phyloP scores from a whole-genome alignment of 768 basidiomycete genomes.

The Rhodotorula diobovata region DNA sequence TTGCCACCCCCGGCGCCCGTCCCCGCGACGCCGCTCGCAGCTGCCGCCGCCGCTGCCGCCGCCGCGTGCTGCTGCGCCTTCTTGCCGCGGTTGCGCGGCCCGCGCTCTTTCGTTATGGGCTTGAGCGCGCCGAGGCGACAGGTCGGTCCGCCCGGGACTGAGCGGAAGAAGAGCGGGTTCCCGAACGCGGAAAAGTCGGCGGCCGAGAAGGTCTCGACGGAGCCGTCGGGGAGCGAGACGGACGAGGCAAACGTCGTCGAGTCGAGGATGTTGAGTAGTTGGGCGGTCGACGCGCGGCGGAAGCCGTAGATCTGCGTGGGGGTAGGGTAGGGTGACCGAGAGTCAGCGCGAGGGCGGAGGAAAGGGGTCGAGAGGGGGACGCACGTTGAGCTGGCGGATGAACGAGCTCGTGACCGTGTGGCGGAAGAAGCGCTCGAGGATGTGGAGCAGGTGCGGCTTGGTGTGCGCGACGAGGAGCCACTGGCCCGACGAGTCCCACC shows the following conservation, averaged over 20 bases:
- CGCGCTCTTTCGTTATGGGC: conserved; percentile 31
- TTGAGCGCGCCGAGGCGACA: conserved; percentile 24
- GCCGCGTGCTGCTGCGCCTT: conserved; percentile 2
- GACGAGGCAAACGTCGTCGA: not conserved
- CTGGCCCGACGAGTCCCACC: conserved; percentile 20
- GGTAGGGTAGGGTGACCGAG: not conserved
- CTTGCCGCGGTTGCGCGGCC: conserved; percentile 24
- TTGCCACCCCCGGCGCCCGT: too few relatives aligned
- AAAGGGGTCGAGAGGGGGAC: not conserved
- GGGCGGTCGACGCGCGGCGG: conserved; percentile 32
- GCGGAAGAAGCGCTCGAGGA: conserved; percentile 34
- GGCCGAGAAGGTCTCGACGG: conserved; percentile 23
- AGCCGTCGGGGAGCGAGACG: not conserved
- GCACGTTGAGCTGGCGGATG: conserved; percentile 34
- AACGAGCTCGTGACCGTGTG: conserved; percentile 28
- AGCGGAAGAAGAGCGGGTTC: conserved; percentile 28
- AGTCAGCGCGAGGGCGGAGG: not conserved
- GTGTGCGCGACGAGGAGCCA: conserved; percentile 36
- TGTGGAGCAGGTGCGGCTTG: conserved; percentile 28
- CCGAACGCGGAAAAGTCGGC: conserved; percentile 32
- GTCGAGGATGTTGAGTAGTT: conserved; percentile 33
- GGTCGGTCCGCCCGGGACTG: not conserved
- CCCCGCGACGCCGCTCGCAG: too few relatives aligned
- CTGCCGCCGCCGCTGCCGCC: too few relatives aligned
- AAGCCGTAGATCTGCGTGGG: conserved; percentile 34